phyloP scores from a whole-genome alignment of 768 basidiomycete species.

The Mycena chlorophos region DNA sequence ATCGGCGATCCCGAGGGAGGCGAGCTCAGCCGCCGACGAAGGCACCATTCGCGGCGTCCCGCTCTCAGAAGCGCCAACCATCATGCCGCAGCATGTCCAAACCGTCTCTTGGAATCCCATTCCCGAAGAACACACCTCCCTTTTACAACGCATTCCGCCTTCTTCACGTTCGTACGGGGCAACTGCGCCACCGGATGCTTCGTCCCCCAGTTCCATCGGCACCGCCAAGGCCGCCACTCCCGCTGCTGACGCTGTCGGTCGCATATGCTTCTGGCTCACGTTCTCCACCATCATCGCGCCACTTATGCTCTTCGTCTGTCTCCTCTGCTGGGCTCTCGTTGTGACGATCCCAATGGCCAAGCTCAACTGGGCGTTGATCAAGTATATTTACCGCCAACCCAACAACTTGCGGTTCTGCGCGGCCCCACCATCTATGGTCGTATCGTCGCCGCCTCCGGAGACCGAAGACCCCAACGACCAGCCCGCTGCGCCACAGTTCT shows the following conservation, averaged over 20 bases:
- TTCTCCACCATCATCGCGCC: slow-evolving; percentile 83
- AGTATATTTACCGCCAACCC: slow-evolving; percentile 76
- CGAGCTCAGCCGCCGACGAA: slow-evolving; percentile 15
- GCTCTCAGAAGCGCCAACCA: slow-evolving; percentile 45
- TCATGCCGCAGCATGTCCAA: slow-evolving; percentile 39
- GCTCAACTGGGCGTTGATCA: slow-evolving; percentile 92
- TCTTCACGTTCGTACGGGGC: slow-evolving; percentile 74
- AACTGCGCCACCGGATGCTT: slow-evolving; percentile 36
- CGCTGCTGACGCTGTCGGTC: slow-evolving; percentile 60
- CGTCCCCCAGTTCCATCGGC: slow-evolving; percentile 33
- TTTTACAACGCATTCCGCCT: slow-evolving; percentile 40
- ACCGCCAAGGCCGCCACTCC: slow-evolving; percentile 33
- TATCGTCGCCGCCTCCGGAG: slow-evolving; percentile 36
- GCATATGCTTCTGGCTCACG: slow-evolving; percentile 77
- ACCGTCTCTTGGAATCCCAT: slow-evolving; percentile 44
- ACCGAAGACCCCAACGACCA: slow-evolving; percentile 25
- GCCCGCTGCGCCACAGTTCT: slow-evolving; percentile 46
- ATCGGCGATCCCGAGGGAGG: slow-evolving; percentile 30
- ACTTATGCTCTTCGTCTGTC: slow-evolving; percentile 81
- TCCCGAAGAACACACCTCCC: slow-evolving; percentile 49
- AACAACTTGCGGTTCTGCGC: slow-evolving; percentile 90
- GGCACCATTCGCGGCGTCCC: slow-evolving; percentile 33
- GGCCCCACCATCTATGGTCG: slow-evolving; percentile 71
- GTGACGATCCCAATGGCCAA: slow-evolving; percentile 98
- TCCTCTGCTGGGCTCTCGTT: slow-evolving; percentile 93